phyloP scores from a whole-genome alignment of 345 rosid genomes.

The Citrus hindsii region DNA sequence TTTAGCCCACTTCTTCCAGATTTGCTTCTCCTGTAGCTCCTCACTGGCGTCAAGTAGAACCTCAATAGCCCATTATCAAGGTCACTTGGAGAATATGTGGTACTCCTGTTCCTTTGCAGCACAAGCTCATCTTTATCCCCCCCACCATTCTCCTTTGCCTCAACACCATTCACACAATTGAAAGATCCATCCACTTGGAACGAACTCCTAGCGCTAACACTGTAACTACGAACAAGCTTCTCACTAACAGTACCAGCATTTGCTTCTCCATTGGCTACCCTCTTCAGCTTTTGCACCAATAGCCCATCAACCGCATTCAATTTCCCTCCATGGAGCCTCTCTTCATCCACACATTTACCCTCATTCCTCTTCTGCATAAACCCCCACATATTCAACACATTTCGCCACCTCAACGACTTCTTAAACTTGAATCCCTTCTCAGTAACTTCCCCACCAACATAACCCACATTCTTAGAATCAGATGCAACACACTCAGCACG shows the following conservation, averaged over 20 bases:
- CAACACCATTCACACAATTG: constrained; percentile 23
- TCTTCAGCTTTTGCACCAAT: constrained; percentile 43
- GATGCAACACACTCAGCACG: constrained; percentile 28
- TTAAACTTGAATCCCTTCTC: constrained; percentile 29
- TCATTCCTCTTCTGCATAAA: constrained; percentile 48
- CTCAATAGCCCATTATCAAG: constrained; percentile 54
- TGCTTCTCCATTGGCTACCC: constrained; percentile 33
- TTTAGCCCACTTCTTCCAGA: constrained; percentile 55
- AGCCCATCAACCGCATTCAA: constrained; percentile 39
- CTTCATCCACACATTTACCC: constrained; percentile 28
- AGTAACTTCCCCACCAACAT: constrained; percentile 36
- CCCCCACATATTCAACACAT: constrained; percentile 71
- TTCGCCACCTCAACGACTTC: constrained; percentile 50
- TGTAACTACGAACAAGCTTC: constrained; percentile 60
- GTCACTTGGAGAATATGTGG: constrained; percentile 39
- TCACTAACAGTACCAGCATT: constrained; percentile 42
- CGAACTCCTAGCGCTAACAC: constrained; percentile 54
- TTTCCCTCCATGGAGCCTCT: constrained; percentile 30
- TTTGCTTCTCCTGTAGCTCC: constrained; percentile 53
- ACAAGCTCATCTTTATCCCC: constrained; percentile 35
- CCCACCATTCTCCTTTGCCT: constrained; percentile 26
- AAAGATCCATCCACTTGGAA: constrained; percentile 31
- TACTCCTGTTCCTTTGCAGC: constrained; percentile 38
- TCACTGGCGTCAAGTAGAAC: constrained; percentile 63
- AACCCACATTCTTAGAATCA: constrained; percentile 47